Percentiles rank a stretch among this genome's conserved stretches.
Conservation (phyloP, 352 stramenopile genomes). For the Chrysophaeum taylorii region DNA sequence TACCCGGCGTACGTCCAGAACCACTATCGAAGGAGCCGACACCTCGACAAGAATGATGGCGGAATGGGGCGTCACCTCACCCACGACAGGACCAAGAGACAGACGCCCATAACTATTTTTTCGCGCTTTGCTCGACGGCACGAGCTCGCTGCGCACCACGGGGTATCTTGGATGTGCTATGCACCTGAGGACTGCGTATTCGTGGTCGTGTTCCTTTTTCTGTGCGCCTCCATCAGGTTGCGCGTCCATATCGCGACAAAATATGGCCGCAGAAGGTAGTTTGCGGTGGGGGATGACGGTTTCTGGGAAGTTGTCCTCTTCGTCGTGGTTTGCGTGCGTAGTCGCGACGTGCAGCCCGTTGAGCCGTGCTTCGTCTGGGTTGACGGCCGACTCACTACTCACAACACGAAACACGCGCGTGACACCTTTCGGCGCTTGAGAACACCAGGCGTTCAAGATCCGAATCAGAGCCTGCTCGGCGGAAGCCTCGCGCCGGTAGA, state of each 20-base stretch:
- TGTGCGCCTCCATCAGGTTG: not conserved
- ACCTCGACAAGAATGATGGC: not conserved
- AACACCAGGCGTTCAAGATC: not conserved
- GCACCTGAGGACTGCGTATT: not conserved
- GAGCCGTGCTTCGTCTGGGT: too few relatives aligned
- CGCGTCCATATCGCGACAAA: not conserved
- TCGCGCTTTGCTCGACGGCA: too few relatives aligned
- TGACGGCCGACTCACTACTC: too few relatives aligned
- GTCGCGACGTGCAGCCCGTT: too few relatives aligned
- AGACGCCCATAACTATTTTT: not conserved
- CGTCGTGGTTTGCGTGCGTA: not conserved
- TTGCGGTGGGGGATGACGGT: not conserved
- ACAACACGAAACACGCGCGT: not conserved
- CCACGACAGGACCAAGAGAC: not conserved
- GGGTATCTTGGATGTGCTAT: not conserved
- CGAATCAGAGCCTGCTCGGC: not conserved
- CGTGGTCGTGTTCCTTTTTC: not conserved
- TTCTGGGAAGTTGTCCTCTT: not conserved
- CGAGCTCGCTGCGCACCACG: too few relatives aligned
- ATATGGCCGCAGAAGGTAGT: not conserved
- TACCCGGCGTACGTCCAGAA: not conserved
- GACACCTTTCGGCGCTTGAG: not conserved
- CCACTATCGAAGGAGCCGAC: not conserved
- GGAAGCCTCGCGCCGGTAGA: too few relatives aligned
- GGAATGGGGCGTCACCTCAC: not conserved